Conservation (phyloP, 2,329 filamentous ascomycete genomes). For the Sordariomycetes sp. region DNA sequence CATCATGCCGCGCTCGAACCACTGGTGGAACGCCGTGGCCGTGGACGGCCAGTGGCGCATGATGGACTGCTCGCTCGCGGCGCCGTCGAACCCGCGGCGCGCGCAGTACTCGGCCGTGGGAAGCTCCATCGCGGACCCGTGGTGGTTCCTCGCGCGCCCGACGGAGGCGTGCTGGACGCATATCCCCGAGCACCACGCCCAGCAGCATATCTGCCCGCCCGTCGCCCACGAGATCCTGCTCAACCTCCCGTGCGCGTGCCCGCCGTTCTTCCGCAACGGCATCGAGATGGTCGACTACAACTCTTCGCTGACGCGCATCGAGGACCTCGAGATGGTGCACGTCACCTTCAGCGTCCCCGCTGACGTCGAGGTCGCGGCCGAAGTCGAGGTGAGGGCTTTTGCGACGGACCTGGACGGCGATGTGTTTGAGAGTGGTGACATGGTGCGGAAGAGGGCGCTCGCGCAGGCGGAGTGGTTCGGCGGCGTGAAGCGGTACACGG, state of each 20-base stretch:
- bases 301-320: conserved; percentile 71
- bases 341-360: conserved; percentile 76
- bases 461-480: conserved; percentile 85
- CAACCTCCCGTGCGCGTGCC: conserved; percentile 73
- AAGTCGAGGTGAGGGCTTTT: conserved; percentile 77
- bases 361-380: conserved; percentile 84
- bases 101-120: conserved; percentile 61
- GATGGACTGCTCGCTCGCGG: conserved; percentile 86
- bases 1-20: conserved; percentile 75
- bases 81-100: conserved; percentile 76
- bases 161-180: conserved; percentile 92
- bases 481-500: conserved; percentile 78
- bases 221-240: conserved; percentile 77
- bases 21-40: conserved; percentile 94
- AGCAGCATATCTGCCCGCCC: conserved; percentile 87
- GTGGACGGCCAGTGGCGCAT: conserved; percentile 94
- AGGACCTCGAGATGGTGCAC: conserved; percentile 88
- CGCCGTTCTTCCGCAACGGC: conserved; percentile 73
- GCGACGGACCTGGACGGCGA: conserved; percentile 80
- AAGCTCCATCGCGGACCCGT: conserved; percentile 61
- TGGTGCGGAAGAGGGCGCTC: conserved; percentile 72
- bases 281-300: conserved; percentile 81
- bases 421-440: conserved; percentile 81
- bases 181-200: conserved; percentile 71
- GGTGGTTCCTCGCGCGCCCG: conserved; percentile 89